phyloP scores from a whole-genome alignment of 768 basidiomycete genomes.

The Dendrothele bispora region DNA sequence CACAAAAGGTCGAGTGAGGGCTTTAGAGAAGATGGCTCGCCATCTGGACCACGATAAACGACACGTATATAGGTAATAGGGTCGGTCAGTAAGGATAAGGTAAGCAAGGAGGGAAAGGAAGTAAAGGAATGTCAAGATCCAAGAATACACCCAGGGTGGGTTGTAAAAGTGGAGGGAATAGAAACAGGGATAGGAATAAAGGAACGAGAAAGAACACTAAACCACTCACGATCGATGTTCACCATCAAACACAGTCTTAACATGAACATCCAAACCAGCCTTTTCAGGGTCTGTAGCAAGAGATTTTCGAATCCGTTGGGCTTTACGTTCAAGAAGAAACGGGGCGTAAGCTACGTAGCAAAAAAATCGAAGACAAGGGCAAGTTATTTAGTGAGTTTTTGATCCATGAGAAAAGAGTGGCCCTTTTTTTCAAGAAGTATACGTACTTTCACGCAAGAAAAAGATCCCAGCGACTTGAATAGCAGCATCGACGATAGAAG shows the following conservation, averaged over 20 bases:
- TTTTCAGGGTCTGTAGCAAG: constrained; percentile 46
- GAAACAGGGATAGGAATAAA: background rate
- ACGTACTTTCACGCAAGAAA: constrained; percentile 63
- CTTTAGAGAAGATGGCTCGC: constrained; percentile 47
- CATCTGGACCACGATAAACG: constrained; percentile 37
- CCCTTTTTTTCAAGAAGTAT: too few relatives aligned
- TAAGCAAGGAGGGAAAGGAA: too few relatives aligned
- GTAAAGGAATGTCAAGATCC: too few relatives aligned
- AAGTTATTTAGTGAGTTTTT: too few relatives aligned
- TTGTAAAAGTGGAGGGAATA: background rate
- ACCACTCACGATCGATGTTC: constrained; percentile 6
- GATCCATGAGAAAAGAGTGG: too few relatives aligned
- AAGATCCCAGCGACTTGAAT: constrained; percentile 59
- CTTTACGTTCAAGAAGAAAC: constrained; percentile 51
- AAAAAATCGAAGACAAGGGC: too few relatives aligned
- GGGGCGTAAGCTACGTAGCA: constrained; percentile 47
- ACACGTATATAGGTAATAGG: background rate
- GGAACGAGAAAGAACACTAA: background rate
- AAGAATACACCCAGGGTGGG: too few relatives aligned
- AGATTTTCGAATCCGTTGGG: constrained; percentile 39
- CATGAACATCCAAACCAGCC: constrained; percentile 23
- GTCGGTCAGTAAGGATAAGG: background rate
- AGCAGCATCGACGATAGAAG: constrained; percentile 52
- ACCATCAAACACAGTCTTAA: constrained; percentile 52
- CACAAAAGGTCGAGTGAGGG: constrained; percentile 65